Percentiles rank a stretch among this genome's conserved stretches.
Conservation (phyloP, 768 basidiomycete species). For the Suillus paluster region DNA sequence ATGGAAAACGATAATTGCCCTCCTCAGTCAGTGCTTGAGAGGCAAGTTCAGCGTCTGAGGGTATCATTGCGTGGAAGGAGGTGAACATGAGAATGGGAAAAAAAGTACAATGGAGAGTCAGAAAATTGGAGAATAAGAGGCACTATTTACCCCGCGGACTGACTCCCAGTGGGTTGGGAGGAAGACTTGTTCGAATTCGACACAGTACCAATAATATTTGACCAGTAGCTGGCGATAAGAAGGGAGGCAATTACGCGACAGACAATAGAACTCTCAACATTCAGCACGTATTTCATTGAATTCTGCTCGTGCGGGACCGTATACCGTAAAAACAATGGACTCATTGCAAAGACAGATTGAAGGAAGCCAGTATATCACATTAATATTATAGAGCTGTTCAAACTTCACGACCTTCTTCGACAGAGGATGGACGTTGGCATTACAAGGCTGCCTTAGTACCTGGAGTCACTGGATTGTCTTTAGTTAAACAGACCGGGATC, state of each 20-base stretch:
- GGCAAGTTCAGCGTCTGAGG: constrained; percentile 74
- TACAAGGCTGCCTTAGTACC: neutral
- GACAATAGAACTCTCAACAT: neutral
- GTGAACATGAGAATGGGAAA: constrained; percentile 58
- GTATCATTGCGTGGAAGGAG: constrained; percentile 62
- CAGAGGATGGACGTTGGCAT: neutral
- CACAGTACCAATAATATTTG: neutral
- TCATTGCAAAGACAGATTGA: no score
- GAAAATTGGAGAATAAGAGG: neutral
- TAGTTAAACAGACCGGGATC: no score
- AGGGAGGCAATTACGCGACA: constrained; percentile 6
- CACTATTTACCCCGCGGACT: neutral
- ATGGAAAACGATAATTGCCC: constrained; percentile 66
- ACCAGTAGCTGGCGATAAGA: neutral
- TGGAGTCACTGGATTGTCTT: no score
- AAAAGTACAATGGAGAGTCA: neutral
- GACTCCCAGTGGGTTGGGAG: neutral
- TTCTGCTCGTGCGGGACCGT: no score
- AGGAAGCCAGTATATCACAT: neutral
- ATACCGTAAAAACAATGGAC: no score
- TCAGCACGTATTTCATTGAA: neutral
- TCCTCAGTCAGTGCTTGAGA: constrained; percentile 75
- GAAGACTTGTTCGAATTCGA: neutral
- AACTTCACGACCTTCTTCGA: no score
- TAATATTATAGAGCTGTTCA: neutral